Percentiles rank a stretch among this genome's conserved stretches.
Conservation (phyloP, 306 rosid genomes). For the Heteromeles arbutifolia region DNA sequence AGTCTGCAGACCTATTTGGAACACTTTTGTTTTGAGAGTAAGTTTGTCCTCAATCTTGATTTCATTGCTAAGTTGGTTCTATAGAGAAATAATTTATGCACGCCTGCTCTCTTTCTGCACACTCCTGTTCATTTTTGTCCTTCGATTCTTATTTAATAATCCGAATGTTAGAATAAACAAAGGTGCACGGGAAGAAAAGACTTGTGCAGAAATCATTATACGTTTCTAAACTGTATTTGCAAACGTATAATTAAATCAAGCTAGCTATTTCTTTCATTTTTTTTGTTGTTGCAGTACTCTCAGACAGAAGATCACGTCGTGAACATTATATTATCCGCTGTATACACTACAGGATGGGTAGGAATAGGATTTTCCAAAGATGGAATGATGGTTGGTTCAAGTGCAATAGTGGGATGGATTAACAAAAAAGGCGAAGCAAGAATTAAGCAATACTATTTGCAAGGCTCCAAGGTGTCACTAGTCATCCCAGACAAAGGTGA, state of each 20-base stretch:
- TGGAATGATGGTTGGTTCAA: constrained; percentile 91
- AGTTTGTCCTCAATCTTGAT: constrained; percentile 11
- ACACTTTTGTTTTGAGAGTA: constrained; percentile 79
- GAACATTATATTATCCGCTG: constrained; percentile 74
- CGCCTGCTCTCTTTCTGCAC: not conserved
- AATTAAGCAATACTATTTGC: constrained; percentile 74
- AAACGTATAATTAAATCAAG: not conserved
- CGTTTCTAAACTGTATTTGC: not conserved
- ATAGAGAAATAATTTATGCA: not conserved
- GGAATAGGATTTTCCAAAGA: constrained; percentile 87
- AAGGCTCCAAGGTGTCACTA: constrained; percentile 56
- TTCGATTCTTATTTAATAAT: not conserved
- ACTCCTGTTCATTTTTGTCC: not conserved
- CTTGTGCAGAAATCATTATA: not conserved
- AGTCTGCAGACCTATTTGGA: constrained; percentile 80
- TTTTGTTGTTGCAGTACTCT: constrained; percentile 50
- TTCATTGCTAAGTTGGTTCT: not conserved
- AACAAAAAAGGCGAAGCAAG: constrained; percentile 78
- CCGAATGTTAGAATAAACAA: not conserved
- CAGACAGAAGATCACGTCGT: constrained; percentile 50
- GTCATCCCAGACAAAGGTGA: constrained; percentile 83
- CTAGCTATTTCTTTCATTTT: not conserved
- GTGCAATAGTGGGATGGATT: constrained; percentile 95
- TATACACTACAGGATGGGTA: constrained; percentile 93
- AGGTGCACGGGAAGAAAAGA: too few relatives aligned